Evolutionary conservation across 768 basidiomycete species (phyloP).

Genomic region (Cyclocybe cylindracea): DNA sequence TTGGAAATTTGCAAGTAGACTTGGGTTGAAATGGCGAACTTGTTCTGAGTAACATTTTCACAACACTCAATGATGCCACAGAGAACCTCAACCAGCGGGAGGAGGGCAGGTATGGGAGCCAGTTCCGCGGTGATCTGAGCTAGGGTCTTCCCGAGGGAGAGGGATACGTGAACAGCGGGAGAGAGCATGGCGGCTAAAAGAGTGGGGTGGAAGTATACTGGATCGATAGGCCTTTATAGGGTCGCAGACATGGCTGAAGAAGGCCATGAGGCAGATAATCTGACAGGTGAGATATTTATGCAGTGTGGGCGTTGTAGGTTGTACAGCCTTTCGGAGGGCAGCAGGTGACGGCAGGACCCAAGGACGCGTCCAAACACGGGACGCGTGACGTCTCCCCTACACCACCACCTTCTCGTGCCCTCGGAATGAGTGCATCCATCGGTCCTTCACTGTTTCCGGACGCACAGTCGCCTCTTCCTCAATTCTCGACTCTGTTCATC

Average conservation of each 20-base stretch:
- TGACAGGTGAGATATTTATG: too few relatives aligned
- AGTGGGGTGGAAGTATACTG: background rate
- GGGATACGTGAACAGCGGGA: slow-evolving; percentile 2
- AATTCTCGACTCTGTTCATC: slow-evolving; percentile 59
- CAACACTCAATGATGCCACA: slow-evolving; percentile 46
- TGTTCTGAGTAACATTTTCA: slow-evolving; percentile 48
- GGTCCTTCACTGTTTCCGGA: slow-evolving; percentile 39
- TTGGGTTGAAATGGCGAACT: slow-evolving; percentile 26
- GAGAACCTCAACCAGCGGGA: slow-evolving; percentile 40
- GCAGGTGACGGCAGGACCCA: too few relatives aligned
- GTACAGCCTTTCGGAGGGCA: too few relatives aligned
- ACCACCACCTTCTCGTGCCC: slow-evolving; percentile 1
- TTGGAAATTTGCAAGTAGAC: background rate
- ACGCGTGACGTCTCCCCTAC: slow-evolving; percentile 19
- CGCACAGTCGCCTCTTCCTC: slow-evolving; percentile 49
- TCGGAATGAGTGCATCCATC: slow-evolving; percentile 12
- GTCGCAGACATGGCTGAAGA: too few relatives aligned
- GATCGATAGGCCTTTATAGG: too few relatives aligned
- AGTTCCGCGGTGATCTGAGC: slow-evolving; percentile 50
- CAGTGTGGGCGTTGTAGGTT: too few relatives aligned
- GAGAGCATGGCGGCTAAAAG: background rate
- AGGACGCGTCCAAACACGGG: too few relatives aligned
- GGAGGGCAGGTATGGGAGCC: slow-evolving; percentile 48
- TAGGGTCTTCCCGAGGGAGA: slow-evolving; percentile 34
- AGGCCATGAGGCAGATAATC: too few relatives aligned